Evolutionary conservation across 2,329 filamentous ascomycete species (phyloP), one percentile per base, ranked within the genome.

Genomic region (Hypoxylon sp.): DNA sequence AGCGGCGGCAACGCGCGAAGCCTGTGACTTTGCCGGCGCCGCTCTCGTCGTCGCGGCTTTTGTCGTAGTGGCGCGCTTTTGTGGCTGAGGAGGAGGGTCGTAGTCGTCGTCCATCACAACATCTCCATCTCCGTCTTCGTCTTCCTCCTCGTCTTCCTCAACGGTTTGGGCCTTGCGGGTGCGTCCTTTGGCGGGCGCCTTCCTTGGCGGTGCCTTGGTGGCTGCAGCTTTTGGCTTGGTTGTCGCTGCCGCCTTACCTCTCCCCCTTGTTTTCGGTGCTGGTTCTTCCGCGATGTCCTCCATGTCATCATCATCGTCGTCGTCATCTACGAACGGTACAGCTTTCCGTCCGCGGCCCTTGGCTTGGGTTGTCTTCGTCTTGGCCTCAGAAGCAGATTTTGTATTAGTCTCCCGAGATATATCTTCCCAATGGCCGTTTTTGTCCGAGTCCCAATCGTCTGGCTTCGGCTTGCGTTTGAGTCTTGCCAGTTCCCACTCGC

Each of bases 361-460:
- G 15, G 68, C 24, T 30, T 59, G 64, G 6, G 59, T 32, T 30
- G 56, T 65, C 68, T 66, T 68, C 51, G 61, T 69, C 68, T 55
- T 74, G 72, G 28, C 61, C 68, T 43, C 79, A 63, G 84, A 79
- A 19, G 81, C 73, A 10, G 74, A 72, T 3, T 73, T 71, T 6
- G 74, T 72, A 11, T 88, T 82, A 4, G 88, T 76, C 1, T 89
- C 91, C 6, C 86, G 89, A 0, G 91, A 87, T 61, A 93, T 88
- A 49, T 95, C 91, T 63, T 90, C 90, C 94, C 94, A 98, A 52
- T 85, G 84, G 0, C 94, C 95, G 51, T 97, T 90, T 24, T 94
- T 80, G 68, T 98, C 94, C n/a, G 88, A 92, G 73, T 98, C 93
- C 93, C 94, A 98, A 2, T 83, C 84, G 10, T 87, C 85, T 1